Conservation (phyloP, 1,284 basidiomycete genomes). For the Sanghuangporus weigelae region DNA sequence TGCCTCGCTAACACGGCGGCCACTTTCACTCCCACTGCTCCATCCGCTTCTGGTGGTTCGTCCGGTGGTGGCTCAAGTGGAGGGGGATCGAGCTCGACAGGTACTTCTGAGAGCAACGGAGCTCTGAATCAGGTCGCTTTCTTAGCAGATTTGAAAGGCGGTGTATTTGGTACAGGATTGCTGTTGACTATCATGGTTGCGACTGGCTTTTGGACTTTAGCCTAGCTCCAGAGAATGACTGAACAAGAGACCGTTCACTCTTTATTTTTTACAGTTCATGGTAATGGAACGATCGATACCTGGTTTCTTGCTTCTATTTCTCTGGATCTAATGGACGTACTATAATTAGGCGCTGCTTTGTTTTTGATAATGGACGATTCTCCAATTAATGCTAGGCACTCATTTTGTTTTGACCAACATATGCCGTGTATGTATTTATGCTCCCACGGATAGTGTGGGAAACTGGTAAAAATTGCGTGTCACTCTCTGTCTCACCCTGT, state of each 20-base stretch:
- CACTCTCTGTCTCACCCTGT: background rate
- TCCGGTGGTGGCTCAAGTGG: conserved; percentile 22
- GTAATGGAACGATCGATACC: background rate
- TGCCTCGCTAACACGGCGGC: conserved; percentile 68
- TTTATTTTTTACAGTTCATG: background rate
- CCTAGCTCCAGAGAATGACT: conserved; percentile 22
- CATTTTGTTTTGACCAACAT: background rate
- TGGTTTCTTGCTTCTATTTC: background rate
- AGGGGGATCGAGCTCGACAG: conserved; percentile 22
- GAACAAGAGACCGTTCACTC: background rate
- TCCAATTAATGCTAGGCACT: background rate
- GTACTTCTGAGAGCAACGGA: conserved; percentile 3
- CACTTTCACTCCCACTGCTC: conserved; percentile 61
- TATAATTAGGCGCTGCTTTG: background rate
- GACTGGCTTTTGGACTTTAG: conserved; percentile 43
- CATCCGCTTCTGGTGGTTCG: conserved; percentile 23
- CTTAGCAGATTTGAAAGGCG: conserved; percentile 31
- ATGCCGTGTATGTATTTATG: background rate
- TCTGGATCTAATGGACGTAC: background rate
- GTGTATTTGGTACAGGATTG: conserved; percentile 36
- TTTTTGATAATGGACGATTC: background rate
- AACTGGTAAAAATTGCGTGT: background rate
- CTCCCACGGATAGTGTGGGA: background rate
- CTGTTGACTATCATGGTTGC: conserved; percentile 35
- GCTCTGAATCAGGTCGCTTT: conserved; percentile 7